Evolutionary conservation across 2,329 filamentous ascomycete genomes (phyloP).

Genomic region (Alternaria novae-zelandiae): DNA sequence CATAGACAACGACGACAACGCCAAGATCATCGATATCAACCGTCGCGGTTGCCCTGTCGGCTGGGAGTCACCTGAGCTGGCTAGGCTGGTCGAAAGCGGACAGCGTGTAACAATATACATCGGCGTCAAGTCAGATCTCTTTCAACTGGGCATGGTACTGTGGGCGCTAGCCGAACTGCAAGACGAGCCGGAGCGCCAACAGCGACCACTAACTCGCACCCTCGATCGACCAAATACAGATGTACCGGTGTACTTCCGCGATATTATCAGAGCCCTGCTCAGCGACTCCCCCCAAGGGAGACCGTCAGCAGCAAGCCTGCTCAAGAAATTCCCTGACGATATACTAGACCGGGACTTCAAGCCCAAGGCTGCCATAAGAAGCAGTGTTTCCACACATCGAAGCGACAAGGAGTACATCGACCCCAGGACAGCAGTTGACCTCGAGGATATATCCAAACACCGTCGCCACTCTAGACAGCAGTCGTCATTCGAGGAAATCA

Average conservation of each 20-base stretch:
- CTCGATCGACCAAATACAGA: constrained; percentile 43
- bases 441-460: constrained; percentile 51
- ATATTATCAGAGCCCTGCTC: constrained; percentile 78
- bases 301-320: constrained; percentile 73
- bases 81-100: constrained; percentile 81
- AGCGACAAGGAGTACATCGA: constrained; percentile 58
- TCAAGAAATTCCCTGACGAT: constrained; percentile 52
- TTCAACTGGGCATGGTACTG: constrained; percentile 94
- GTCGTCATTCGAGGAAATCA: constrained; percentile 41
- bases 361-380: constrained; percentile 27
- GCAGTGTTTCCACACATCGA: constrained; percentile 50
- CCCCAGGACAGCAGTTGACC: constrained; percentile 51
- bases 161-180: constrained; percentile 89
- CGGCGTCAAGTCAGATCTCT: constrained; percentile 95
- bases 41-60: constrained; percentile 94
- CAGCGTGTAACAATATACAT: constrained; percentile 97
- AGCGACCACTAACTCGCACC: constrained; percentile 64
- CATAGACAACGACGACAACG: constrained; percentile 81
- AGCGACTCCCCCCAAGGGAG: constrained; percentile 75
- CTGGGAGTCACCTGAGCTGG: constrained; percentile 95
- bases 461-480: constrained; percentile 31
- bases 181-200: constrained; percentile 85
- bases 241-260: constrained; percentile 81
- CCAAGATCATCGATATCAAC: constrained; percentile 99
- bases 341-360: constrained; percentile 16